Evolutionary conservation across 139 green algal genomes (phyloP), one percentile per base, ranked within the genome.

Genomic region (Coccomyxa sp.): DNA sequence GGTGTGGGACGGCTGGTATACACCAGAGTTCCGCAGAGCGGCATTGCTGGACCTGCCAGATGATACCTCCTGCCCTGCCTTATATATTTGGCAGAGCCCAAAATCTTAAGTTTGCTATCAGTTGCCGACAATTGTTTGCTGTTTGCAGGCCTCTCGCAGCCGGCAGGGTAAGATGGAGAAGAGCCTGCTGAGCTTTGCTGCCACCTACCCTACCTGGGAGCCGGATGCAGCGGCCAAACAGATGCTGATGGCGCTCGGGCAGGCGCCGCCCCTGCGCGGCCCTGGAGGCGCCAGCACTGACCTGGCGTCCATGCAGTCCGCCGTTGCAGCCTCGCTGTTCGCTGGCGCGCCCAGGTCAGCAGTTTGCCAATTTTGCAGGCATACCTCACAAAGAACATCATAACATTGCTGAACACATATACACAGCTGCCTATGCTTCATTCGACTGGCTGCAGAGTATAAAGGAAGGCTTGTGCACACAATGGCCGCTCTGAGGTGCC

Each of bases 101-200:
- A n/a, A n/a, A n/a, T n/a, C n/a, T n/a, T n/a, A n/a, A n/a, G n/a
- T n/a, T n/a, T n/a, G n/a, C n/a, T n/a, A n/a, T n/a, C n/a, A n/a
- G n/a, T n/a, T 71, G 64, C n/a, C 33, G 12, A 33, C 74, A 39
- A 27, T 44, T 34, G 1, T 27, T 34, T 7, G 69, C 41, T n/a
- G 69, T 40, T 7, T 78, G 55, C 74, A 85, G 80, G 55, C 78
- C 0, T 44, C 27, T 24, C 84, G 89, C 54, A 92, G 83, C 72
- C 68, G 80, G 55, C 91, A 98, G 74, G 94, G 95, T 50, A 99
- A 99, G 83, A 90, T 98, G 87, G 96, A 98, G 82, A 97, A 97
- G 82, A 94, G 84, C 33, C 92, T 99, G 68, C 73, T 98, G 8
- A 94, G 86, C 24, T 99, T 98, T 84, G 87, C 88, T 0, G 86